Base-by-base conservation (phyloP, 2,329 filamentous ascomycete genomes). In the Bimuria novae-zelandiae region DNA sequence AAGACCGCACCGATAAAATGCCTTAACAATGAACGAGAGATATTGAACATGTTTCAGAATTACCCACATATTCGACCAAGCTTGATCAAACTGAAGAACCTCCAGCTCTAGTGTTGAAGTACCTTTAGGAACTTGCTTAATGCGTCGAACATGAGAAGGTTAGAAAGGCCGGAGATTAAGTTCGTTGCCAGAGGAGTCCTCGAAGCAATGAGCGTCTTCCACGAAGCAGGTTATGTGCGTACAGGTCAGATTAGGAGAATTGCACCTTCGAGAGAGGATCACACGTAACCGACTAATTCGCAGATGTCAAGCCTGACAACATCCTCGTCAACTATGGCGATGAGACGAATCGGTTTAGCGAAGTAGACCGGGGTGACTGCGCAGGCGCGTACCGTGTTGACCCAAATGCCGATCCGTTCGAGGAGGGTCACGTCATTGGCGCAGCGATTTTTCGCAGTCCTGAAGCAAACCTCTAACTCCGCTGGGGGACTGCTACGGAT, bases 371-470 rank as follows among this genome's bases (percentile, higher is more conserved):
- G 30, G 62, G 54, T 47, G 68, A 71, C 59, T 67, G 57, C 50
- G 68, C 65, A 53, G 58, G 64, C 55, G 51, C 53, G 37, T 51
- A 45, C 41, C 22, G 40, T 45, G 50, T 54, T 54, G 51, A 54
- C 27, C 51, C 61, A 52, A 61, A 62, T 48, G 51, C 47, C 27
- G 52, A 14, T 45, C 25, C 14, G 27, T 43, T 49, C 25, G 39
- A 58, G 11, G 50, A 61, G 27, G 49, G 50, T 14, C 55, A 62
- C 42, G 7, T 43, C 51, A 72, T 75, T 42, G 72, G 70, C 48
- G 67, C 72, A 25, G 53, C 65, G 23, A 70, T 74, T 47, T 74
- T 67, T 49, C 59, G 71, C 58, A 75, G 71, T 48, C 70, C 71
- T 49, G 68, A 75, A 61, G 69, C 67, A 52, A 46, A 52, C 21